These are phyloP conservation scores for Cladosporium sp. DNA, from an alignment of 2,329 filamentous ascomycete genomes.

Conservation along the genomic window DNA sequence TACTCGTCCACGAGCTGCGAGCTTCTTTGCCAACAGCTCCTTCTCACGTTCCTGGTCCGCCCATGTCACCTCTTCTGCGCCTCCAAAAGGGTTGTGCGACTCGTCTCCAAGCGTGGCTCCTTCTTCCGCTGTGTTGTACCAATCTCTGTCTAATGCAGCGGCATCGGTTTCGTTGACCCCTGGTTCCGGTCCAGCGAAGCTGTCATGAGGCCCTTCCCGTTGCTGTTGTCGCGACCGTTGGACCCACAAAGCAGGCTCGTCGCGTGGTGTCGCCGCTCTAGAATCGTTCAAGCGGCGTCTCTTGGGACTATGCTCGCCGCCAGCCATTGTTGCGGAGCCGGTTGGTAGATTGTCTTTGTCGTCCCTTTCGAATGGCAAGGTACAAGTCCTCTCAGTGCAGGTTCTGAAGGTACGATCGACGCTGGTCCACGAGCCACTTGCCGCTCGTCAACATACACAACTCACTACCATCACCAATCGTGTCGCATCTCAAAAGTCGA, in stretches of 20 bases:
- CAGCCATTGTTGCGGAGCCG: slow-evolving; percentile 4
- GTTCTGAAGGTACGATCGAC: no score
- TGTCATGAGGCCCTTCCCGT: slow-evolving; percentile 46
- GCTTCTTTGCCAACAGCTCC: slow-evolving; percentile 74
- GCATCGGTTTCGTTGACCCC: slow-evolving; percentile 62
- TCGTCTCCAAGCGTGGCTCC: slow-evolving; percentile 87
- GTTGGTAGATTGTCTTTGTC: neutral
- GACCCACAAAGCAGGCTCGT: neutral
- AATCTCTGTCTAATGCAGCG: slow-evolving; percentile 78
- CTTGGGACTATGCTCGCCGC: slow-evolving; percentile 52
- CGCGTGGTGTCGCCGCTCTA: slow-evolving; percentile 3
- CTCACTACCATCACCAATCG: neutral
- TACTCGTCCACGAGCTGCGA: slow-evolving; percentile 36
- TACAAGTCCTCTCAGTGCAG: no score
- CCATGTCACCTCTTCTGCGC: slow-evolving; percentile 61
- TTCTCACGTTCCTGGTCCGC: slow-evolving; percentile 73
- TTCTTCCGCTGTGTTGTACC: slow-evolving; percentile 85
- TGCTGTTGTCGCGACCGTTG: slow-evolving; percentile 25
- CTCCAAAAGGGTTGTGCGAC: slow-evolving; percentile 85
- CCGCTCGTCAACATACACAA: neutral
- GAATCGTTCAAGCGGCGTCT: slow-evolving; percentile 58
- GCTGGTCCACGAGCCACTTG: no score
- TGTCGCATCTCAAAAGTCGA: neutral
- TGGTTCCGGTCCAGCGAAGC: slow-evolving; percentile 61
- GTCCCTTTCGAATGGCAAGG: no score